These are phyloP conservation scores for Opeltia flavorubescens DNA, from an alignment of 495 filamentous ascomycete species.

Conservation along the genomic window DNA sequence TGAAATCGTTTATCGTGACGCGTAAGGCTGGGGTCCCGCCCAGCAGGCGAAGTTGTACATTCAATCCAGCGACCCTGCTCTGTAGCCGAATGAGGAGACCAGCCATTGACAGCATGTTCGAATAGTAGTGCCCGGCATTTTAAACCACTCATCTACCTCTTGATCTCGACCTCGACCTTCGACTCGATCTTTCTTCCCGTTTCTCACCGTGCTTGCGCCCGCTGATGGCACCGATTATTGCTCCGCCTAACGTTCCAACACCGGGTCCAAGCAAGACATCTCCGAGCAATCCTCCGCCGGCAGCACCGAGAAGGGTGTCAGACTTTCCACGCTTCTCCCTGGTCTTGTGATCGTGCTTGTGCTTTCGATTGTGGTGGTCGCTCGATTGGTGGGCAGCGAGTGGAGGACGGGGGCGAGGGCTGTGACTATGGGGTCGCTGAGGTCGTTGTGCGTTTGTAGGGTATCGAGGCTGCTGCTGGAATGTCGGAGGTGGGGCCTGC, in stretches of 20 bases:
- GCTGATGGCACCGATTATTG: constrained; percentile 12
- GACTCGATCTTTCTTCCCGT: constrained; percentile 3
- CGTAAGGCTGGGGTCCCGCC: too few species aligned
- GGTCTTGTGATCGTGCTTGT: not conserved
- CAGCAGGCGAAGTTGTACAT: too few species aligned
- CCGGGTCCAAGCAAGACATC: constrained; percentile 14
- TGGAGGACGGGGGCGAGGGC: constrained; percentile 2
- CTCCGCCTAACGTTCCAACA: constrained; percentile 14
- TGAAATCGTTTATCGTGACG: too few species aligned
- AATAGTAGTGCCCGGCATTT: too few species aligned
- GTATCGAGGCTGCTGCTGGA: constrained; percentile 6
- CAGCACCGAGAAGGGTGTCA: constrained; percentile 13
- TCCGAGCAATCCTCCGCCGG: constrained; percentile 11
- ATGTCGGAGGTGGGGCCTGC: constrained; percentile 1
- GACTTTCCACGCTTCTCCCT: constrained; percentile 1
- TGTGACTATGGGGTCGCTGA: not conserved
- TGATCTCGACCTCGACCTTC: not conserved
- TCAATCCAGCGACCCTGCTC: too few species aligned
- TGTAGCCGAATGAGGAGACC: too few species aligned
- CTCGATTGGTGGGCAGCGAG: not conserved
- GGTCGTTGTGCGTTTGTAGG: constrained; percentile 1
- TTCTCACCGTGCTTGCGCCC: constrained; percentile 13
- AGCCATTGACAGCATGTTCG: too few species aligned
- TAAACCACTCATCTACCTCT: too few species aligned
- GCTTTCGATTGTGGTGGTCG: constrained; percentile 5